phyloP scores from a whole-genome alignment of 345 rosid genomes.

The Melastoma malabathricum region DNA sequence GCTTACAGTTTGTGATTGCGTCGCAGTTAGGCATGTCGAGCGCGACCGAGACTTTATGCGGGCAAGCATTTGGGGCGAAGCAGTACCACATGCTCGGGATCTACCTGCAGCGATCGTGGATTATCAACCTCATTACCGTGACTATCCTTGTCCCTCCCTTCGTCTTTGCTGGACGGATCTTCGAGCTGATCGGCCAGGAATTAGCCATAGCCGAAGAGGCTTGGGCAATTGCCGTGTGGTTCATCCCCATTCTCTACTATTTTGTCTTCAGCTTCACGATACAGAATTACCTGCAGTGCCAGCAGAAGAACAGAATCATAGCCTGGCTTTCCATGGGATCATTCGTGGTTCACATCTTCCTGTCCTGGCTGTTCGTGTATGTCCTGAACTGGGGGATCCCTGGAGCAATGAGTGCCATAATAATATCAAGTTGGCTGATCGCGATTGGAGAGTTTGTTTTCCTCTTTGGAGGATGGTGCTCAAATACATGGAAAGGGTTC shows the following conservation, averaged over 20 bases:
- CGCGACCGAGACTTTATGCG: slow-evolving; percentile 44
- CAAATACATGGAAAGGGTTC: slow-evolving; percentile 15
- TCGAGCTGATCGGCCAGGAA: slow-evolving; percentile 27
- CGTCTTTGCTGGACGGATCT: slow-evolving; percentile 17
- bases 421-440: slow-evolving; percentile 4
- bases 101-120: slow-evolving; percentile 43
- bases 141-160: slow-evolving; percentile 22
- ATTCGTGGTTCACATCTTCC: background rate
- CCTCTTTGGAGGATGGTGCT: slow-evolving; percentile 14
- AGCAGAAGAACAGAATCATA: background rate
- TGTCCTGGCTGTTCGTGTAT: background rate
- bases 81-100: slow-evolving; percentile 37
- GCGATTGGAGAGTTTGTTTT: slow-evolving; percentile 6
- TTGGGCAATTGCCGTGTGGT: slow-evolving; percentile 4
- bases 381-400: slow-evolving; percentile 9
- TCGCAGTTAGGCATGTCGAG: slow-evolving; percentile 41
- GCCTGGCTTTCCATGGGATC: background rate
- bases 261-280: background rate
- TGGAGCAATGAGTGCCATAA: slow-evolving; percentile 10
- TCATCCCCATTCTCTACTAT: no score
- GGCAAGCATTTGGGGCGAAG: slow-evolving; percentile 45
- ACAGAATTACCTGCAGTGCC: background rate
- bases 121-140: slow-evolving; percentile 20
- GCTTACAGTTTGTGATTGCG: background rate
- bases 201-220: slow-evolving; percentile 17